A percentile compares a stretch with the other conserved stretches of the same genome.
phyloP scores from a whole-genome alignment of 106 monocot species.

The Triglochin maritima region DNA sequence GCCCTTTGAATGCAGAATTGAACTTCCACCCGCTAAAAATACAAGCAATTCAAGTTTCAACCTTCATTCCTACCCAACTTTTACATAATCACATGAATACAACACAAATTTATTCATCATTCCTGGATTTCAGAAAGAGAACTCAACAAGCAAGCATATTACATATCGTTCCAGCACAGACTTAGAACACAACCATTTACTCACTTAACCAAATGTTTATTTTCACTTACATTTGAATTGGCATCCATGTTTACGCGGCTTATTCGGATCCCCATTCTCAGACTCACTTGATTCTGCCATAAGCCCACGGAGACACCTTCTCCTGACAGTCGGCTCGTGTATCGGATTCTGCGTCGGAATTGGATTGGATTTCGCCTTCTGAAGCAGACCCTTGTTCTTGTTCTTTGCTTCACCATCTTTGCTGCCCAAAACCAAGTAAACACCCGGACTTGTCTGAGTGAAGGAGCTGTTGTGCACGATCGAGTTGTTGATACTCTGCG shows the following conservation, averaged over 20 bases:
- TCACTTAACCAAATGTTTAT: no score
- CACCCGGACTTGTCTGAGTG: conserved; percentile 11
- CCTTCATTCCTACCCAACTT: no score
- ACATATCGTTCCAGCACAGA: no score
- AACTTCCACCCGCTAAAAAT: no score
- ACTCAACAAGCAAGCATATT: no score
- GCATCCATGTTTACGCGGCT: conserved; percentile 48
- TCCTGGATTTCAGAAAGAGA: no score
- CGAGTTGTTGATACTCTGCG: conserved; percentile 17
- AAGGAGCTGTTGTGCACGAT: conserved; percentile 16
- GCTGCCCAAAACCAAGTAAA: conserved; percentile 6
- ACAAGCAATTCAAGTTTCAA: no score
- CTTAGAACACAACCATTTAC: no score
- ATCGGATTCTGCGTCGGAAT: conserved; percentile 17
- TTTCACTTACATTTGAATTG: conserved; percentile 35
- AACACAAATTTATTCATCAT: no score
- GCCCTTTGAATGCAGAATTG: no score
- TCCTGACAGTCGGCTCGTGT: conserved; percentile 40
- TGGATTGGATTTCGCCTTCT: conserved; percentile 8
- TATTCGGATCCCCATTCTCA: conserved; percentile 35
- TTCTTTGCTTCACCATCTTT: background rate
- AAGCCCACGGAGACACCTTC: conserved; percentile 63
- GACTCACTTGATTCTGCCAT: conserved; percentile 46
- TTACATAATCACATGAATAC: no score
- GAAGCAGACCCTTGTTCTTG: background rate